Conservation (phyloP, 2,329 filamentous ascomycete genomes). For the Neopestalotiopsis clavispora region DNA sequence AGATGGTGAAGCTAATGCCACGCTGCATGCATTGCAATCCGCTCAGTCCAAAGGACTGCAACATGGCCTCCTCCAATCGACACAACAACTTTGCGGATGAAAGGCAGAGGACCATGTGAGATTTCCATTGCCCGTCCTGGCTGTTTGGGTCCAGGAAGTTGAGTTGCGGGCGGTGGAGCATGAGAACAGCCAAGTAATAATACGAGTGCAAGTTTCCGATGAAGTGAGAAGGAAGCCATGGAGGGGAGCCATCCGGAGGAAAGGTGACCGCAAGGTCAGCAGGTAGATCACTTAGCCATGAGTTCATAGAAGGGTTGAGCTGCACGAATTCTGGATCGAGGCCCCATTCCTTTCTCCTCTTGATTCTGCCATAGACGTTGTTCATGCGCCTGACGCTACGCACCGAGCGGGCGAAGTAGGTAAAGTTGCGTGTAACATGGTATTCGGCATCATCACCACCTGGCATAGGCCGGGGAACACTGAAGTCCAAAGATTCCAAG, state of each 20-base stretch:
- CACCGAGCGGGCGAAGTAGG: conserved; percentile 78
- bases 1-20: conserved; percentile 95
- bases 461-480: conserved; percentile 64
- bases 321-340: conserved; percentile 82
- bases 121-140: conserved; percentile 79
- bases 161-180: conserved; percentile 87
- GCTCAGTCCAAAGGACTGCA: conserved; percentile 76
- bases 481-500: conserved; percentile 77
- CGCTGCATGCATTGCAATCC: conserved; percentile 91
- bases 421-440: conserved; percentile 81
- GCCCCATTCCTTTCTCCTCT: conserved; percentile 79
- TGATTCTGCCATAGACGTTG: conserved; percentile 74
- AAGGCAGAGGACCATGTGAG: conserved; percentile 86
- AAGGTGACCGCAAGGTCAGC: conserved; percentile 79
- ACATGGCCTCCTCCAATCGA: conserved; percentile 81
- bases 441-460: conserved; percentile 78
- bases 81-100: conserved; percentile 84
- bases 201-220: conserved; percentile 90
- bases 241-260: conserved; percentile 77
- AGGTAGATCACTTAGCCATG: conserved; percentile 80
- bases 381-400: conserved; percentile 81
- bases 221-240: conserved; percentile 86
- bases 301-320: conserved; percentile 76
- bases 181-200: conserved; percentile 82
- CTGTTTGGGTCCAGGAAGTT: conserved; percentile 75